Base-by-base conservation (phyloP, 2,329 filamentous ascomycete genomes). In the Aotearoamyces nothofagi region DNA sequence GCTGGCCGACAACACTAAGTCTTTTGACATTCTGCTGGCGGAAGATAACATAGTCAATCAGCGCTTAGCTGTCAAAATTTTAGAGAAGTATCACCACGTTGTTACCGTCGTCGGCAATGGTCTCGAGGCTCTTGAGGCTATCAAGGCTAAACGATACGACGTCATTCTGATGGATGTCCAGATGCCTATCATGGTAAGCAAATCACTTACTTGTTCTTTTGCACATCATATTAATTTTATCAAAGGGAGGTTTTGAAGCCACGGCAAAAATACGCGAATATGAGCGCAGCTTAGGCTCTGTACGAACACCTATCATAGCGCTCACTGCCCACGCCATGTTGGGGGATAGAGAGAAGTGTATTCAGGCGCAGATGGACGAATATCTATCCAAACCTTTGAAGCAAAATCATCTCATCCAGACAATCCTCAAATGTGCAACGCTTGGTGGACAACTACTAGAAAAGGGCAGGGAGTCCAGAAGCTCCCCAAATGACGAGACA, bases 11-110 rank as follows among this genome's bases (percentile, higher is more conserved):
- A 90, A 92, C 51, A 92, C 84, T 9, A 84, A 84, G 49, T 93
- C 86, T 0, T 92, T 96, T 53, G 83, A 93, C 52, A 92, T 98
- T 44, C 61, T 98, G 20, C 65, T 96, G 34, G 90, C 87, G 8
- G 90, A 98, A 55, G 90, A 98, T 57, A 98, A 98, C 50, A 78
- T 84, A 10, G 87, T 98, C 49, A 98, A 98, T 52, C 90, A 98
- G 55, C 77, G 86, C 43, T 62, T 96, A 29, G 90, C 90, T 1
- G 86, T 94, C 44, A 93, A 93, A 63, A 96, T 96, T 41, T 63
- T 98, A 16, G 83, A 94, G 55, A 94, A 94, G 55, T 93, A 94
- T 53, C 86, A 94, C 48, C 82, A 92, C 49, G 76, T 77, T 15
- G 82, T 92, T 14, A 87, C 80, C 1, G 90, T 98, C 14, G 90